A percentile compares a stretch with the other conserved stretches of the same genome.
These are phyloP conservation scores for Lachancea sp. DNA, from an alignment of 805 yeast genomes.

Conservation along the genomic window DNA sequence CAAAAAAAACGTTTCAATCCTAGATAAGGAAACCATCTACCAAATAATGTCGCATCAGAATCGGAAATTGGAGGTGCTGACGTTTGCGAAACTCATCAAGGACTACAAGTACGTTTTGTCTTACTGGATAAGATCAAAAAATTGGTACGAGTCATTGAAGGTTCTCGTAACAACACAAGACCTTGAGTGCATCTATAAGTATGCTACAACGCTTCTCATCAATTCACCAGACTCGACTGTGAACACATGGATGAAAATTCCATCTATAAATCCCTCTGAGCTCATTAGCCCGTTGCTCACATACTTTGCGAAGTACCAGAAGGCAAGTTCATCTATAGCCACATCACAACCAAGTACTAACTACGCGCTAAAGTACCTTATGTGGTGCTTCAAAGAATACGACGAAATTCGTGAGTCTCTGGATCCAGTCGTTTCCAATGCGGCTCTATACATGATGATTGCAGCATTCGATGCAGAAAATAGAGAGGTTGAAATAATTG, in stretches of 20 bases:
- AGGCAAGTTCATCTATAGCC: neutral
- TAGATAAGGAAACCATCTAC: constrained; percentile 66
- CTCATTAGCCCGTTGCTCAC: constrained; percentile 72
- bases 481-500: constrained; percentile 44
- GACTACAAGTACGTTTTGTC: constrained; percentile 66
- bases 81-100: constrained; percentile 57
- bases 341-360: constrained; percentile 38
- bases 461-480: constrained; percentile 31
- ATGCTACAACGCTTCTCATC: constrained; percentile 60
- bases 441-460: constrained; percentile 61
- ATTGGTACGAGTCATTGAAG: constrained; percentile 69
- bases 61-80: constrained; percentile 54
- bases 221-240: constrained; percentile 66
- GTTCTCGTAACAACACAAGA: constrained; percentile 46
- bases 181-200: constrained; percentile 49
- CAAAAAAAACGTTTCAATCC: constrained; percentile 36
- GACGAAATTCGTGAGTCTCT: constrained; percentile 28
- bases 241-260: constrained; percentile 64
- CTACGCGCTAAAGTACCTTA: constrained; percentile 60
- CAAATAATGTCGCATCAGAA: constrained; percentile 67
- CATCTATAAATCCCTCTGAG: constrained; percentile 49
- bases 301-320: constrained; percentile 46
- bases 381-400: constrained; percentile 41
- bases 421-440: constrained; percentile 55
- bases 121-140: constrained; percentile 59